Evolutionary conservation across 805 yeast species (phyloP).

Genomic region (Naumovozyma baii): DNA sequence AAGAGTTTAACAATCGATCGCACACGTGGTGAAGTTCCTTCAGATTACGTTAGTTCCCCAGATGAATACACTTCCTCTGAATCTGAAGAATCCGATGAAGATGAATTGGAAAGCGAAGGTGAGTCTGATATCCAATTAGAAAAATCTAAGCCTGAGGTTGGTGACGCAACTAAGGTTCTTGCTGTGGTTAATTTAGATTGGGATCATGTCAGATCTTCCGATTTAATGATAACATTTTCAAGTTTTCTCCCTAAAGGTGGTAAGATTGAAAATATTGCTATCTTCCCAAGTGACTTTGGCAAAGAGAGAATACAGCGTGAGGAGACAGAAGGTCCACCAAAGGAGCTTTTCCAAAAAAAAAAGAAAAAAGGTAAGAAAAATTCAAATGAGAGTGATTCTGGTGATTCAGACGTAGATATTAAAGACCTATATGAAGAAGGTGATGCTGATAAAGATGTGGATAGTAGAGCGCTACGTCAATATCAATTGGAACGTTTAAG

Average conservation of each 20-base stretch:
- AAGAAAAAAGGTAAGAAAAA: conserved; percentile 31
- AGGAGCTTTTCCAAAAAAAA: conserved; percentile 56
- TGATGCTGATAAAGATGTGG: conserved; percentile 74
- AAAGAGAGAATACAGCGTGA: conserved; percentile 85
- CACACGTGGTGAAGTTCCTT: conserved; percentile 60
- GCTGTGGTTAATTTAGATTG: conserved; percentile 96
- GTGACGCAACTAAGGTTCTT: conserved; percentile 71
- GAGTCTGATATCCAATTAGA: conserved; percentile 50
- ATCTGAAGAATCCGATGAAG: conserved; percentile 34
- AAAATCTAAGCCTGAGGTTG: conserved; percentile 60
- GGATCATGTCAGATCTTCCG: conserved; percentile 87
- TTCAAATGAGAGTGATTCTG: conserved; percentile 34
- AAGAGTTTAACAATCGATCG: conserved; percentile 34
- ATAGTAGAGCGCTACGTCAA: conserved; percentile 70
- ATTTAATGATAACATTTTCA: conserved; percentile 78
- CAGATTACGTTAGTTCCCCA: conserved; percentile 34
- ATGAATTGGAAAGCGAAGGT: conserved; percentile 37
- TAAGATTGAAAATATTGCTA: conserved; percentile 51
- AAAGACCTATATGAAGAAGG: conserved; percentile 68
- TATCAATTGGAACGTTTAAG: conserved; percentile 89
- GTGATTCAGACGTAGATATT: conserved; percentile 51
- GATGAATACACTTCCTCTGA: conserved; percentile 40
- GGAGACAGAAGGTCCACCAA: conserved; percentile 87
- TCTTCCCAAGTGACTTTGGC: conserved; percentile 88
- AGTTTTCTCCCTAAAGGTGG: conserved; percentile 78